Base-by-base conservation (phyloP, 1,284 basidiomycete genomes). In the Cystobasidium sp. region DNA sequence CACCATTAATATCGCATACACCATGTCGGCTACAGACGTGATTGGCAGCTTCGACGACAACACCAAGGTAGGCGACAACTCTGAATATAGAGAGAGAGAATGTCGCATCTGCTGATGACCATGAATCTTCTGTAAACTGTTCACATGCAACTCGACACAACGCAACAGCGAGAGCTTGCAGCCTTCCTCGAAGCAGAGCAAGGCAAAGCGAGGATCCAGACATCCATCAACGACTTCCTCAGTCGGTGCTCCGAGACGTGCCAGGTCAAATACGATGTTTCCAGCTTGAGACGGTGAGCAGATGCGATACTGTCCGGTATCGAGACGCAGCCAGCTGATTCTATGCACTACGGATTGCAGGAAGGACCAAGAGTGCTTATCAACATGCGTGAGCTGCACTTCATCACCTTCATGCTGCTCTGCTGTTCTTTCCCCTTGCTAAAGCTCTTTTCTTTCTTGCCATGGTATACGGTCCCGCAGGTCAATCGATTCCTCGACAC, bases 171-270 rank as follows among this genome's bases (percentile, higher is more conserved):
- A 84, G 95, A 98, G 83, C 88, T 97, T 72, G 85, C 88, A 68
- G 82, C 85, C 43, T 96, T 95, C 84, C 84, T 97, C 75, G 92
- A 94, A 79, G 88, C 89, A 77, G 91, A 97, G 83, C 93, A 96
- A 83, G 88, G 90, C 9, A 91, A 93, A 84, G 91, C 92, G 56
- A 87, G 88, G 77, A 81, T 95, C 49, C 90, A 96, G 81, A 44
- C 62, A 14, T 43, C 62, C 16, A 53, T 73, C 22, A 73, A 73
- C 43, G 70, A 73, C 24, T 73, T 73, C 70, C 62, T 56, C 44
- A 51, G 37, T 24, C 62, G 70, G 12, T 73, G 70, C 46, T 41
- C 52, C 9, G 63, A 73, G 51, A 73, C 70, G n/a, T 73, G 70
- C 52, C 49, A 66, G 43, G 62, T 66, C n/a, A 49, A 51, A n/a